Evolutionary conservation across 2,329 filamentous ascomycete species (phyloP).

Genomic region (Aspergillus sp.): DNA sequence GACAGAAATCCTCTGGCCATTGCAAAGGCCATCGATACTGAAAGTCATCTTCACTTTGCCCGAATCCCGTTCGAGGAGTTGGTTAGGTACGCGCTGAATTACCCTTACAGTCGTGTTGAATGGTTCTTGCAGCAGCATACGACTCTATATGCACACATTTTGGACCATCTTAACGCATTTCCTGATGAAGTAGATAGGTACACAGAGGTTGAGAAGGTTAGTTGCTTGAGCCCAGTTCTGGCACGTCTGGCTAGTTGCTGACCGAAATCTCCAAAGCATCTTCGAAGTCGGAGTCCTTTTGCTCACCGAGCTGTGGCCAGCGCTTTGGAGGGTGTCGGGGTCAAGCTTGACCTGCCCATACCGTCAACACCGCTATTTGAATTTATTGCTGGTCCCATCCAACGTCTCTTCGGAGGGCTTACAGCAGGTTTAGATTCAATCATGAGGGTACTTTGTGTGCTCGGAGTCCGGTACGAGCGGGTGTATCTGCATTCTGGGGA

Average conservation of each 20-base stretch:
- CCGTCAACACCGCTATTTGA: slow-evolving; percentile 25
- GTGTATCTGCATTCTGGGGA: slow-evolving; percentile 34
- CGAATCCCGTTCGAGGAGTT: slow-evolving; percentile 41
- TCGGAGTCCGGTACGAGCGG: slow-evolving; percentile 35
- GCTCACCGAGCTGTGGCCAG: slow-evolving; percentile 36
- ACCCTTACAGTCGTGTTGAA: slow-evolving; percentile 32
- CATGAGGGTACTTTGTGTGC: slow-evolving; percentile 38
- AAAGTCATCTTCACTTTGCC: slow-evolving; percentile 42
- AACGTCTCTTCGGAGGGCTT: slow-evolving; percentile 35
- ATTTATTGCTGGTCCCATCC: slow-evolving; percentile 41
- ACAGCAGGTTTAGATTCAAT: slow-evolving; percentile 31
- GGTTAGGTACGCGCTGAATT: slow-evolving; percentile 40
- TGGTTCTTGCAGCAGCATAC: slow-evolving; percentile 43
- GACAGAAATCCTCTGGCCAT: slow-evolving; percentile 25
- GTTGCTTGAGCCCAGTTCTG: not conserved
- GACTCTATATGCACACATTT: slow-evolving; percentile 34
- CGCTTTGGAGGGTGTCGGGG: slow-evolving; percentile 20
- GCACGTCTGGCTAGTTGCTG: slow-evolving; percentile 1
- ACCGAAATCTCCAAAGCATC: slow-evolving; percentile 26
- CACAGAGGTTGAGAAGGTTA: slow-evolving; percentile 38
- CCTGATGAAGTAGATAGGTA: slow-evolving; percentile 34
- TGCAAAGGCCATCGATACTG: slow-evolving; percentile 36
- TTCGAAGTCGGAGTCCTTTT: slow-evolving; percentile 38
- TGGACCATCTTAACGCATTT: slow-evolving; percentile 31
- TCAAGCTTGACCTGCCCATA: slow-evolving; percentile 11